Evolutionary conservation across 73 alveolate species (phyloP).

Genomic region (Uronychia binucleata): DNA sequence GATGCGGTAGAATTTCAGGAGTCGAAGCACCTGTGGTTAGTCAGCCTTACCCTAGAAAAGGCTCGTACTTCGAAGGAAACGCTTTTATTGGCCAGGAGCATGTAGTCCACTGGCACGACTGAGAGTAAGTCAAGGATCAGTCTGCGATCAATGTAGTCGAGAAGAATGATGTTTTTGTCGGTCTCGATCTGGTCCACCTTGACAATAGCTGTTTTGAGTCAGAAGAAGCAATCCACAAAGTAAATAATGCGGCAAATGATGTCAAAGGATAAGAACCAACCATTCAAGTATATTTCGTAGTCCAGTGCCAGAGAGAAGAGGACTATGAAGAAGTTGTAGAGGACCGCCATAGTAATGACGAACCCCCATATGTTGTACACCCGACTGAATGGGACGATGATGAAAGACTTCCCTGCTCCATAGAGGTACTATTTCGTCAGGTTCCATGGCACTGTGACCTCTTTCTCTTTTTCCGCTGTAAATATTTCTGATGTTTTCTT

Average conservation of each 20-base stretch:
- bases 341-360: neutral
- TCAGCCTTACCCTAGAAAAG: neutral
- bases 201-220: slow-evolving; percentile 28
- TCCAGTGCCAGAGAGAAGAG: slow-evolving; percentile 58
- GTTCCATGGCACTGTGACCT: slow-evolving; percentile 13
- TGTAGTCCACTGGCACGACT: slow-evolving; percentile 60
- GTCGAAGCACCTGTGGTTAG: neutral
- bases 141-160: slow-evolving; percentile 13
- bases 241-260: slow-evolving; percentile 5
- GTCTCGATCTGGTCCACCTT: slow-evolving; percentile 21
- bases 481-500: neutral
- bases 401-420: slow-evolving; percentile 8
- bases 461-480: neutral
- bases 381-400: slow-evolving; percentile 49
- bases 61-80: neutral
- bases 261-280: slow-evolving; percentile 13
- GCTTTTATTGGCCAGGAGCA: neutral
- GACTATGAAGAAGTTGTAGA: slow-evolving; percentile 42
- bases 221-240: slow-evolving; percentile 27
- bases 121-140: slow-evolving; percentile 48
- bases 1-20: neutral
- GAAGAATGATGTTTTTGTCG: neutral
- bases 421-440: slow-evolving; percentile 22
- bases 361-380: slow-evolving; percentile 28
- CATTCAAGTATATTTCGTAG: slow-evolving; percentile 12